Evolutionary conservation across 2,329 filamentous ascomycete species (phyloP).

Genomic region (Raffaelea arxii): DNA sequence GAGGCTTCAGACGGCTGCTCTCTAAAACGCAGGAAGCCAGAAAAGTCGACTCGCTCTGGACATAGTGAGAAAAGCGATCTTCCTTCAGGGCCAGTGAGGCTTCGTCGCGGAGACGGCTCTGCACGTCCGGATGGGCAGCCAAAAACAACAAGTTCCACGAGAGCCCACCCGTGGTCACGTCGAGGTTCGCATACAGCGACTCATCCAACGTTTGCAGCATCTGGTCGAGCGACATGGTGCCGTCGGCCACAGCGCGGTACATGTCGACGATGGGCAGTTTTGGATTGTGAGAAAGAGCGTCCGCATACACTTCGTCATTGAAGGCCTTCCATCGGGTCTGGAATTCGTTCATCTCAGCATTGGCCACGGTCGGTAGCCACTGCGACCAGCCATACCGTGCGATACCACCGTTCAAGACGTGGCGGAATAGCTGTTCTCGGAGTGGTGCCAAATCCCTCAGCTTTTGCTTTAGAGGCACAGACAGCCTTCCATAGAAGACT

Average conservation of each 20-base stretch:
- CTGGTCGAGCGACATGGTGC: conserved; percentile 17
- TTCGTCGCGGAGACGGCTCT: conserved; percentile 20
- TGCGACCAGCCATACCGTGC: conserved; percentile 16
- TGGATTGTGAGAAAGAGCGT: not conserved
- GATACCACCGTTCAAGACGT: conserved; percentile 24
- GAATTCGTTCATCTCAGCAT: conserved; percentile 19
- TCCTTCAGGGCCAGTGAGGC: conserved; percentile 6
- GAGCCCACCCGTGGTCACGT: conserved; percentile 31
- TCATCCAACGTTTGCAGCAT: conserved; percentile 35
- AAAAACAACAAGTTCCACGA: conserved; percentile 33
- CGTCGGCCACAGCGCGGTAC: conserved; percentile 11
- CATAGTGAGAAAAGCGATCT: conserved; percentile 14
- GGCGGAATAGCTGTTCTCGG: conserved; percentile 13
- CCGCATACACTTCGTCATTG: conserved; percentile 19
- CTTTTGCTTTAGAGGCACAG: conserved; percentile 12
- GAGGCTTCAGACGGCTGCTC: conserved; percentile 26
- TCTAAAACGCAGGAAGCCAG: conserved; percentile 28
- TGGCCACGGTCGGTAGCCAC: conserved; percentile 18
- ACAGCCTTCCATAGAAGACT: conserved; percentile 25
- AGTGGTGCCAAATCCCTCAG: conserved; percentile 15
- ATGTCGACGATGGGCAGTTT: conserved; percentile 10
- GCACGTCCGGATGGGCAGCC: conserved; percentile 22
- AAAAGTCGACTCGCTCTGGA: conserved; percentile 15
- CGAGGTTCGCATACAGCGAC: conserved; percentile 35
- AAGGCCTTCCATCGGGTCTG: conserved; percentile 20